phyloP scores from a whole-genome alignment of 1,284 basidiomycete genomes.

The Apiotrichum gracile region DNA sequence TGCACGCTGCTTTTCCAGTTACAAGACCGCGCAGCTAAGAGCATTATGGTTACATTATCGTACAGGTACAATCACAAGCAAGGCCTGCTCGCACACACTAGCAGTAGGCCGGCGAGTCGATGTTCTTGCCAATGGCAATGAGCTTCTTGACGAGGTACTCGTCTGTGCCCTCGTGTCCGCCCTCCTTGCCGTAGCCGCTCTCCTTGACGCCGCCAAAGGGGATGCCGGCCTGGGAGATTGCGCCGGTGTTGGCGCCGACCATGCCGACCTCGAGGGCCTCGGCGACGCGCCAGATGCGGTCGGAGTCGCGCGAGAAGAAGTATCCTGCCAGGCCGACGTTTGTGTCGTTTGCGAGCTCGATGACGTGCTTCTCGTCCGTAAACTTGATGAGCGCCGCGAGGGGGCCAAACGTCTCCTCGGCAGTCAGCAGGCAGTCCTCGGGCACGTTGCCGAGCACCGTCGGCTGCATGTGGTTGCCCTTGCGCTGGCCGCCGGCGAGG shows the following conservation, averaged over 20 bases:
- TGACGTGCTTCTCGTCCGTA: conserved; percentile 85
- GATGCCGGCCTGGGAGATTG: conserved; percentile 60
- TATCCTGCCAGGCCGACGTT: conserved; percentile 85
- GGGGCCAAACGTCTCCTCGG: conserved; percentile 87
- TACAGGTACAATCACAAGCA: too few species aligned
- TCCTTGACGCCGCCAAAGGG: conserved; percentile 77
- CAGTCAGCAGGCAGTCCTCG: conserved; percentile 52
- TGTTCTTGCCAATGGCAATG: conserved; percentile 28
- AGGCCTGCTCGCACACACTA: too few species aligned
- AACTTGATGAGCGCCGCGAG: conserved; percentile 62
- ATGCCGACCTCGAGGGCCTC: conserved; percentile 94
- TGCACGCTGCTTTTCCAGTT: too few species aligned
- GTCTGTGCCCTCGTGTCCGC: conserved; percentile 38
- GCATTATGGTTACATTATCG: too few species aligned
- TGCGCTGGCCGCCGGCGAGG: conserved; percentile 73
- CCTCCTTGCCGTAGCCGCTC: conserved; percentile 42
- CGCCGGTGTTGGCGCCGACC: conserved; percentile 64
- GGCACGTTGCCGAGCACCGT: conserved; percentile 89
- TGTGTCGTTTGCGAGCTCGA: conserved; percentile 76
- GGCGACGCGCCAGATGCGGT: conserved; percentile 93
- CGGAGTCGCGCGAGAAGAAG: conserved; percentile 86
- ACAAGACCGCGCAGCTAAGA: too few species aligned
- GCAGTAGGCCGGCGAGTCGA: conserved; percentile 4
- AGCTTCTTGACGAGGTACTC: conserved; percentile 43
- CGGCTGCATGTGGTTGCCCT: conserved; percentile 70